Evolutionary conservation across 2,329 filamentous ascomycete genomes (phyloP), one percentile per base, ranked within the genome.

Genomic region (Alternaria postmessia): DNA sequence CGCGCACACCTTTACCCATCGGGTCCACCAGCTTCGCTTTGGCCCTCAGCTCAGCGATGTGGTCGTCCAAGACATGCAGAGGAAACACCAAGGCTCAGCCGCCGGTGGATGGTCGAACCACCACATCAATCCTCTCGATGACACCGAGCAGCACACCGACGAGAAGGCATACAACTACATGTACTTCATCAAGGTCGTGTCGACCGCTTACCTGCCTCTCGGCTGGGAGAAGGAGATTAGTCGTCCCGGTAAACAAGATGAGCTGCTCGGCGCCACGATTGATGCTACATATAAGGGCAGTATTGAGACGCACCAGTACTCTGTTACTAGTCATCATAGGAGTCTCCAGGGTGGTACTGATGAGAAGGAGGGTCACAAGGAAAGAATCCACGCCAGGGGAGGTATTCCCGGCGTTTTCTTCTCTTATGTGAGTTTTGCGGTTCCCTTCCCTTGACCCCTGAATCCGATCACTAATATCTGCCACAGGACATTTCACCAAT

Each of bases 171-270:
- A 86, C 85, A 99, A 97, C 83, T 99, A 90, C 80, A 97, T 98
- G 93, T 99, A 99, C 84, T 99, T 99, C 80, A 86, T 99, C 80
- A 99, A 99, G 85, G 95, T 99, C 58, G 95, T 99, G 32, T 93
- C 92, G 3, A 99, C 95, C 2, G 94, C 93, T 1, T 99, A 98
- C 78, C 86, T 98, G 26, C 93, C 95, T 3, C 86, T 99, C 1
- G 93, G 93, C 64, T 96, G 93, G 92, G 89, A 93, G 75, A 87
- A 88, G 71, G 69, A 78, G 30, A 72, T 78, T 30, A 72, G 78
- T 18, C 67, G 74, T 14, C 71, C 76, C 24, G 42, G 51, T 12
- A 74, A 80, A 51, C 80, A 86, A 53, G 83, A 89, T 47, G 82
- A 86, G 47, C 81, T 87, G 12, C 88, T 78, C 16, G 76, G 75